phyloP scores from a whole-genome alignment of 139 green algal species.

The Gonium pectorale region DNA sequence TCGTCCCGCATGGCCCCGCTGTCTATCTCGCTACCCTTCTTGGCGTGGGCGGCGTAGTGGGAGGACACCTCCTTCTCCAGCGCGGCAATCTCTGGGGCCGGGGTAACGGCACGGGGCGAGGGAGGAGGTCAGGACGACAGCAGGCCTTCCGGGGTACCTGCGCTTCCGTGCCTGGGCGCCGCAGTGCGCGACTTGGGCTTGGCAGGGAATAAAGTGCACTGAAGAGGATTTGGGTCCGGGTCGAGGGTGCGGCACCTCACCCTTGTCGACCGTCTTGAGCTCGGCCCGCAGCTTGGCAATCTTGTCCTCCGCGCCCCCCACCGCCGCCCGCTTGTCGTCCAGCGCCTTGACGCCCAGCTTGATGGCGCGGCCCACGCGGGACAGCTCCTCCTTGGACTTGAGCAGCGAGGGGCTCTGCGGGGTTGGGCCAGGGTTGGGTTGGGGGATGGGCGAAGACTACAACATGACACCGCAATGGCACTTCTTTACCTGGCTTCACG shows the following conservation, averaged over 20 bases:
- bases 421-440: not conserved
- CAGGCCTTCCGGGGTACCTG: too few relatives aligned
- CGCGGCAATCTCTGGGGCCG: not conserved
- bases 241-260: too few relatives aligned
- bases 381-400: slow-evolving; percentile 68
- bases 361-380: slow-evolving; percentile 63
- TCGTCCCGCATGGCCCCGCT: slow-evolving; percentile 31
- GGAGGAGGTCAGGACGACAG: not conserved
- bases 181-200: too few relatives aligned
- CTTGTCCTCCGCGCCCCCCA: slow-evolving; percentile 49
- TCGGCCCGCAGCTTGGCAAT: slow-evolving; percentile 57
- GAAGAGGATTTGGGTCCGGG: too few relatives aligned
- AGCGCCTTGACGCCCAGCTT: slow-evolving; percentile 63
- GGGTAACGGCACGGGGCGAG: not conserved
- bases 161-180: too few relatives aligned
- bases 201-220: too few relatives aligned
- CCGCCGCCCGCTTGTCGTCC: slow-evolving; percentile 39
- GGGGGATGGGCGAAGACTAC: not conserved
- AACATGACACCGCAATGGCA: too few relatives aligned
- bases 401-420: slow-evolving; percentile 49
- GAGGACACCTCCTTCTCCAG: slow-evolving; percentile 47
- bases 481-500: too few relatives aligned
- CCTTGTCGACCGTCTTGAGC: slow-evolving; percentile 57
- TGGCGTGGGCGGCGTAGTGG: slow-evolving; percentile 46
- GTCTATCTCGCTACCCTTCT: not conserved